Conservation (phyloP, 352 stramenopile genomes). For the Phytophthora macrochlamydospora region DNA sequence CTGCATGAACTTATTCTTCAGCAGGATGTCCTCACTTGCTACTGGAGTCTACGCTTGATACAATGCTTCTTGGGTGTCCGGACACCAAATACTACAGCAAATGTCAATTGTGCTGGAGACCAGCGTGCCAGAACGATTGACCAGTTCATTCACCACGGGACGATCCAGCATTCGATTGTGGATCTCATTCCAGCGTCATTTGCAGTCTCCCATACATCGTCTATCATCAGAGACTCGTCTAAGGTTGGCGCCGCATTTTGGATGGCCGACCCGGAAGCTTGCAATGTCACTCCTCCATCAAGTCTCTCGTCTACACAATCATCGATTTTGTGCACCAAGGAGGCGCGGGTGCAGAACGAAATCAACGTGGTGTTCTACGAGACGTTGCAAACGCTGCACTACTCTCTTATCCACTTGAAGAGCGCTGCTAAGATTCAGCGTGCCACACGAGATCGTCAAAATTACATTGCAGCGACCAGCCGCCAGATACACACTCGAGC, state of each 20-base stretch:
- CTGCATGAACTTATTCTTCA: constrained; percentile 62
- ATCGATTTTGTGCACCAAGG: constrained; percentile 49
- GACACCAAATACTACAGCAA: constrained; percentile 28
- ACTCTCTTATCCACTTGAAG: constrained; percentile 60
- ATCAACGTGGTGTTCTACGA: constrained; percentile 78
- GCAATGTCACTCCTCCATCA: constrained; percentile 21
- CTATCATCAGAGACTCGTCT: constrained; percentile 20
- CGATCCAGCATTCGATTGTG: constrained; percentile 52
- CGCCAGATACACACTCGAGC: constrained; percentile 10
- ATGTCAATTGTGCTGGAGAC: constrained; percentile 30
- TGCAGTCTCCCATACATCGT: constrained; percentile 31
- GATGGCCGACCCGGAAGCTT: constrained; percentile 35
- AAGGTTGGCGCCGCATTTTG: constrained; percentile 44
- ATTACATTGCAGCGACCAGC: constrained; percentile 33
- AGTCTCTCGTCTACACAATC: constrained; percentile 39
- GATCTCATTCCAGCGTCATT: constrained; percentile 62
- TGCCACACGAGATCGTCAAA: constrained; percentile 19
- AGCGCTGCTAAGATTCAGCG: constrained; percentile 31
- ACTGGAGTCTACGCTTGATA: constrained; percentile 72
- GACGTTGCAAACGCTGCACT: constrained; percentile 64
- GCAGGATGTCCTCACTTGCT: constrained; percentile 63
- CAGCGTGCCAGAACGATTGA: constrained; percentile 62
- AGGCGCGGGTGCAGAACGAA: constrained; percentile 67
- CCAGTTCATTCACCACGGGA: constrained; percentile 57
- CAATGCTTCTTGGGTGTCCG: constrained; percentile 61